Base-by-base conservation (phyloP, 192 early-diverging fungal species). In the Physocladia obscura region DNA sequence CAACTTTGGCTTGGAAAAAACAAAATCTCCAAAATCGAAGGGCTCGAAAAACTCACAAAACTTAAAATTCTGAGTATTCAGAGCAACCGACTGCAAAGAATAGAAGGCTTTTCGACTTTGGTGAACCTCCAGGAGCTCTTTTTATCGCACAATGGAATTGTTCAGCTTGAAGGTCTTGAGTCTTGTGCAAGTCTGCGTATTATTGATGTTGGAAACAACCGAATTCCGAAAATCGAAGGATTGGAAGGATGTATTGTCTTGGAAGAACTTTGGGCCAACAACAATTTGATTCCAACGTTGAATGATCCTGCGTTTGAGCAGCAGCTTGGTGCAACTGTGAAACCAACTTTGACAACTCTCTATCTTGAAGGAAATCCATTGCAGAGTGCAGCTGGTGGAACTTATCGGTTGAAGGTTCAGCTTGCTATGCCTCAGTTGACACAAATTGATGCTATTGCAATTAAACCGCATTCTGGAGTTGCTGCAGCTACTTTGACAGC, bases 1-100 rank as follows among this genome's bases (percentile, higher is more conserved):
- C 84, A 96, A 77, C 84, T 99, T 6, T 99, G 93, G 87, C 79
- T 99, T 30, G 97, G 97, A 44, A 99, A 99, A 73, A 99, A 99
- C 82, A 99, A 99, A 76, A 95, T 99, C 37, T 79, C 82, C 2
- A 83, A 84, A 62, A 81, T 98, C 32, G 77, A 94, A 82, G 89
- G 88, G 77, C 22, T 96, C 36, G 77, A 78, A 2, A 62, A 63
- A 1, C 72, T 94, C 54, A 83, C 77, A 32, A 86, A 87, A 34
- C 37, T 82, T 22, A 69, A 47, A 55, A 69, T 79, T 21, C 62
- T 82, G 26, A 82, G 80, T 50, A 77, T 82, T 36, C 80, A 82
- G 82, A 94, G 92, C 75, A 98, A 98, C 74, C 89, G 95, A 15
- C 73, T 98, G 37, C 81, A 81, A 0, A 78, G 79, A 57, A 79